Base-by-base conservation (phyloP, 768 basidiomycete species). In the Macrolepiota dolichaula region DNA sequence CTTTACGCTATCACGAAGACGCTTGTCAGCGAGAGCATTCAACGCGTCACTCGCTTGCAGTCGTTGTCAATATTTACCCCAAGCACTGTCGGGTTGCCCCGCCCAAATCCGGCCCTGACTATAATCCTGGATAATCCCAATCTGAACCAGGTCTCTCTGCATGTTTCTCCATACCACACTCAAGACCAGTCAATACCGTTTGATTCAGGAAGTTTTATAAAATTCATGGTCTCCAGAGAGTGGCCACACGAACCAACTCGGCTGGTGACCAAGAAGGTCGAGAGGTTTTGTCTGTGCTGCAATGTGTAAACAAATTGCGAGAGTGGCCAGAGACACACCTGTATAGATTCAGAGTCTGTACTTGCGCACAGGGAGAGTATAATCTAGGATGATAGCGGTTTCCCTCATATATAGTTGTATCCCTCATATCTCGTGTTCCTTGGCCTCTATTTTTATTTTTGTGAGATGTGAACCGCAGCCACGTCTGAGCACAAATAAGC, bases 241-340 rank as follows among this genome's bases (percentile, higher is more conserved):
- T 4, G n/a, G 44, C 25, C 44, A 1, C 17, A 44, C 10, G 55
- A 42, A 11, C 46, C 55, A n/a, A 46, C 2, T 15, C 35, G 32
- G 42, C 55, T 56, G 4, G 11, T 46, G 32, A 29, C 47, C 11
- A 56, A 56, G 32, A 44, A 56, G 55, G 55, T 56, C 25, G 47
- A 29, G 44, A 56, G 54, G 42, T 22, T 10, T 56, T 19, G 55
- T 42, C n/a, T 29, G 40, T 46, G 29, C 29, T 7, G n/a, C 55
- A 44, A 19, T 56, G 46, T 56, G 44, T 47, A 56, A 47, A 27
- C 42, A 56, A 11, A 56, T 56, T 35, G 35, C 42, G 42, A 32
- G 22, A 47, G 32, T n/a, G n/a, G n/a, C n/a, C n/a, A n/a, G n/a
- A n/a, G n/a, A n/a, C n/a, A n/a, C n/a, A n/a, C n/a, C n/a, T n/a